Conservation (phyloP, 257 asterid genomes). For the Verbascum thapsus region DNA sequence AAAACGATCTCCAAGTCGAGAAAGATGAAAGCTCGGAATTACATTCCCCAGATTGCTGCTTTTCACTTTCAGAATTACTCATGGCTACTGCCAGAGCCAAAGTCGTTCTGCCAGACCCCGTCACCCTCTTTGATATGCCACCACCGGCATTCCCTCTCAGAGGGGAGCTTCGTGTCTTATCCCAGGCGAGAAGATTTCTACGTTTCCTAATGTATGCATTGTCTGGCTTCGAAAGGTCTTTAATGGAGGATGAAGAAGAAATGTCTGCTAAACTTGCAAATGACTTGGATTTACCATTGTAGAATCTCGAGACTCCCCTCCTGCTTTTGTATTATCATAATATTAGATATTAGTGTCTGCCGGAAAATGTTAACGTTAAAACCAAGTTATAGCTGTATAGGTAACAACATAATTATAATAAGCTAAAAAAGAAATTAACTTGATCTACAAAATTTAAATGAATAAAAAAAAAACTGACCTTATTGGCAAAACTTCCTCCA, state of each 20-base stretch:
- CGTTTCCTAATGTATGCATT: slow-evolving; percentile 54
- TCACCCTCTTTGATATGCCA: slow-evolving; percentile 57
- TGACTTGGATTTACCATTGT: slow-evolving; percentile 82
- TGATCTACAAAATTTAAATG: background rate
- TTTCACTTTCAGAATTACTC: slow-evolving; percentile 34
- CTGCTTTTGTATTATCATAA: slow-evolving; percentile 36
- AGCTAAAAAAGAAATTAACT: too few species aligned
- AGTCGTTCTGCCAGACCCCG: slow-evolving; percentile 38
- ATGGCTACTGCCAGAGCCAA: slow-evolving; percentile 59
- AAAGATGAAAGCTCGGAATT: slow-evolving; percentile 27
- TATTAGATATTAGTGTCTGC: background rate
- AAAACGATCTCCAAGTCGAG: slow-evolving; percentile 57
- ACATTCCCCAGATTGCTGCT: slow-evolving; percentile 20
- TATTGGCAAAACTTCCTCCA: slow-evolving; percentile 75
- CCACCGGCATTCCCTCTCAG: slow-evolving; percentile 42
- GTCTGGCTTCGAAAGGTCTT: slow-evolving; percentile 66
- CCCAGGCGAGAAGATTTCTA: slow-evolving; percentile 65
- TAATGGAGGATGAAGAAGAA: slow-evolving; percentile 45
- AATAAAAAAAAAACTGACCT: slow-evolving; percentile 39
- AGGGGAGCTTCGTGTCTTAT: slow-evolving; percentile 43
- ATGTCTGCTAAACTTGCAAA: slow-evolving; percentile 68
- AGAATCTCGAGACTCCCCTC: slow-evolving; percentile 77
- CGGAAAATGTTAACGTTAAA: slow-evolving; percentile 1
- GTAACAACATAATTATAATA: too few species aligned
- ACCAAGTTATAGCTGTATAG: too few species aligned